phyloP scores from a whole-genome alignment of 495 filamentous ascomycete species.

The Mycothermus thermophilus region DNA sequence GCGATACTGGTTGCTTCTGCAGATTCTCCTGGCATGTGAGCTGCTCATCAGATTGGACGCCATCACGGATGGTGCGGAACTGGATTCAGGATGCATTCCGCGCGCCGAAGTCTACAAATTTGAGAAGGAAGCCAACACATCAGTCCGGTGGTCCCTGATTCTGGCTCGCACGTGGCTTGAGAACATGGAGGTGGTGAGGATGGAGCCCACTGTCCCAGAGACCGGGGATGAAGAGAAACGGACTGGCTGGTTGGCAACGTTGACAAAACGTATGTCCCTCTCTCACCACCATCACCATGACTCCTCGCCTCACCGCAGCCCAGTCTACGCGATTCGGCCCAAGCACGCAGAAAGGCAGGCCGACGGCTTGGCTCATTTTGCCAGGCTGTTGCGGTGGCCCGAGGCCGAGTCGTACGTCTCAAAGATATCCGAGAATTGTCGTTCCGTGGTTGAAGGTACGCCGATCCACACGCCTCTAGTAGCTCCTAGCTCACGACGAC shows the following conservation, averaged over 20 bases:
- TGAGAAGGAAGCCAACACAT: slow-evolving; percentile 47
- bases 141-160: slow-evolving; percentile 69
- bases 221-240: slow-evolving; percentile 19
- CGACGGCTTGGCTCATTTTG: slow-evolving; percentile 43
- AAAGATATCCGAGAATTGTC: slow-evolving; percentile 29
- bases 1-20: slow-evolving; percentile 66
- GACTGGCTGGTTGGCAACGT: slow-evolving; percentile 36
- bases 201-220: slow-evolving; percentile 24
- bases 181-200: slow-evolving; percentile 44
- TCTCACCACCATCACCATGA: slow-evolving; percentile 27
- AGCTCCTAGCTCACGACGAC: slow-evolving; percentile 16
- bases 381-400: slow-evolving; percentile 42
- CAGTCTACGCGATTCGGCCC: slow-evolving; percentile 30
- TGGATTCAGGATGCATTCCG: slow-evolving; percentile 34
- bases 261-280: slow-evolving; percentile 38
- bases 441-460: slow-evolving; percentile 23
- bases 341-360: slow-evolving; percentile 38
- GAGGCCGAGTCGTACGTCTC: slow-evolving; percentile 25
- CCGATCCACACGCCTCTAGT: slow-evolving; percentile 30
- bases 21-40: slow-evolving; percentile 65
- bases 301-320: slow-evolving; percentile 17
- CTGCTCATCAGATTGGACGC: slow-evolving; percentile 62
- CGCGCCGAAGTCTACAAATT: slow-evolving; percentile 48
- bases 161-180: slow-evolving; percentile 64
- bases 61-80: slow-evolving; percentile 46